Base-by-base conservation (phyloP, 208 protist species). In the Endotrypanum monterogeii region DNA sequence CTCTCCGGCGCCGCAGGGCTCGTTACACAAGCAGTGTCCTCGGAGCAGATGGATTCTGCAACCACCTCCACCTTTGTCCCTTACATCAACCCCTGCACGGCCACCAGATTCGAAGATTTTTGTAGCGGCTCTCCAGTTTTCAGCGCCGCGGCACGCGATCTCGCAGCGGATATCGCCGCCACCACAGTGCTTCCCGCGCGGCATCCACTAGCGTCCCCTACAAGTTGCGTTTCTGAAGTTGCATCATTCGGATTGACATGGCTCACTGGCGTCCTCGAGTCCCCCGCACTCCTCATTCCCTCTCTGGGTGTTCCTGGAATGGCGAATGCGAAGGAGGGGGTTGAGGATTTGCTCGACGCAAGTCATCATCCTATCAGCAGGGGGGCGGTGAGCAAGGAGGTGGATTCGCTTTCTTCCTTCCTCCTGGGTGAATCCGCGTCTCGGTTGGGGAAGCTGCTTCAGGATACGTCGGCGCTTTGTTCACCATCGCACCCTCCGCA, bases 121-220 rank as follows among this genome's bases (percentile, higher is more conserved):
- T 23, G n/a, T 55, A 44, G 14, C n/a, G 39, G 4, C 9, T 25
- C 28, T 28, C 46, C 28, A 11, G 25, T 14, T 35, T 54, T 76
- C 20, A 56, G 76, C 11, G 32, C 54, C 16, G 76, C 76, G n/a
- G 76, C 76, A 35, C 63, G 68, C 23, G 76, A 68, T 2, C 60
- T 81, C 46, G 76, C 76, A 32, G 56, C 55, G 0, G 76, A 81
- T 50, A 76, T 81, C 44, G 56, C 76, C 37, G 76, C 76, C 48
- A 73, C 71, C 1, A 76, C 68, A n/a, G 48, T 25, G 20, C 6
- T 54, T 48, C 20, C 44, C 71, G 3, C 58, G 23, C 8, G 25
- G 30, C 30, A 44, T 37, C 39, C 52, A 4, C 61, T 3, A 6
- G 32, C 57, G 39, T 48, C 30, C 20, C 41, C 41, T 5, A 32